Evolutionary conservation across 352 stramenopile genomes (phyloP), one percentile per base, ranked within the genome.

Genomic region (Phytophthora megakarya): DNA sequence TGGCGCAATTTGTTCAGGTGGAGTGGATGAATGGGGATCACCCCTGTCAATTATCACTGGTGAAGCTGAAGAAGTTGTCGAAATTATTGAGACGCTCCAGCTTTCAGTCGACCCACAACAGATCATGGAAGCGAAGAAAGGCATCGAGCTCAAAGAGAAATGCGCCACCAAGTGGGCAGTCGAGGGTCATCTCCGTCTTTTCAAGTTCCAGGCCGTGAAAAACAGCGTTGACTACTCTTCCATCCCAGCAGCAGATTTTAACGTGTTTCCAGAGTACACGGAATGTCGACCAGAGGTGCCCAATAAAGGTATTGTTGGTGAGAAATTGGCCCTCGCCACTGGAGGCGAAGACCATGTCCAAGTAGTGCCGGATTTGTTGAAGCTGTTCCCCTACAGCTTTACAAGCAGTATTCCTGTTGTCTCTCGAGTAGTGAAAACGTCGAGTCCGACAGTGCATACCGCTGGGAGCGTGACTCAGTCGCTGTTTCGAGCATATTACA

Each of bases 211-310:
- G 22, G 48, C 47, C 0, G 58, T 66, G 21, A 68, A 63, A n/a
- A 63, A 76, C 35, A 70, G 56, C 30, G 9, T 61, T 13, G 57
- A 70, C 19, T 73, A 76, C 39, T 70, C 68, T 3, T 73, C 68
- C 5, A 70, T 73, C 26, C 53, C 68, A 6, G 64, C 58, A 19
- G 68, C 68, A 21, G 63, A 73, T 39, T 67, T 70, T 18, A 73
- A 58, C 12, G 53, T 65, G 1, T 76, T 73, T 19, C 68, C 68
- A 32, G 57, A 70, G 37, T 76, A 70, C 33, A 66, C 68, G 0
- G 68, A 76, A 12, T 73, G 68, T 40, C 46, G 68, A 7, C 50
- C 56, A 0, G 32, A 59, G 5, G 63, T 72, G 13, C 3, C 57
- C 10, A 64, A 67, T 25, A 42, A 70, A 44, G 54, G 38, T 0